Conservation (phyloP, 2,329 filamentous ascomycete genomes). For the Berkeleyomyces basicola region DNA sequence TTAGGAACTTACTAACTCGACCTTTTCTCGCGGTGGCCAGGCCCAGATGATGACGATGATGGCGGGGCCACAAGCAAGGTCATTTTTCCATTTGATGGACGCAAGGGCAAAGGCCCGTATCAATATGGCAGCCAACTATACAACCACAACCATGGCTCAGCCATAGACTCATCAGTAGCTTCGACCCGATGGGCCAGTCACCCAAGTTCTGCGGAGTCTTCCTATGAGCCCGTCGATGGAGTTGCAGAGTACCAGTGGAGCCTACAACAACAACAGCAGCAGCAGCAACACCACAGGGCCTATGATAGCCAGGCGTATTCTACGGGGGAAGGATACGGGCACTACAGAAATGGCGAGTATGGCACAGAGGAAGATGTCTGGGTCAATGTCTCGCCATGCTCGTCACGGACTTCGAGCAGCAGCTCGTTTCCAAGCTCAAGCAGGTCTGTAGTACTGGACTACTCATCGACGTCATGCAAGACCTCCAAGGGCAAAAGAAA, state of each 20-base stretch:
- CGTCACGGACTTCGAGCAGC: not conserved
- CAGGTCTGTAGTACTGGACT: not conserved
- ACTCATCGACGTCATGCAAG: not conserved
- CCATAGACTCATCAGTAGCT: not conserved
- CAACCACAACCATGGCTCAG: not conserved
- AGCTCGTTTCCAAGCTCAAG: not conserved
- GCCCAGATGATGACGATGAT: too few species aligned
- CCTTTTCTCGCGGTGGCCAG: not conserved
- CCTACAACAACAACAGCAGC: not conserved
- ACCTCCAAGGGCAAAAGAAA: not conserved
- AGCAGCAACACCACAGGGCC: not conserved
- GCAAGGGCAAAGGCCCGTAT: not conserved
- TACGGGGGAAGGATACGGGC: not conserved
- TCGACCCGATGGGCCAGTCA: not conserved
- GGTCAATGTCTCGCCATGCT: not conserved
- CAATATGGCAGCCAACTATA: not conserved
- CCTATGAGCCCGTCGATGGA: not conserved
- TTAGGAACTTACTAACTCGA: not conserved
- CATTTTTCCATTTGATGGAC: not conserved
- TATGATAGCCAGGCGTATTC: not conserved
- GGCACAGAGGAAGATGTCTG: not conserved
- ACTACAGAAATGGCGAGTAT: not conserved
- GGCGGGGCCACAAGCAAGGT: not conserved
- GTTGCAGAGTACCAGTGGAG: not conserved
- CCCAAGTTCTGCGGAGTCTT: not conserved